phyloP scores from a whole-genome alignment of 768 basidiomycete species.

The Psilocybe cyanescens region DNA sequence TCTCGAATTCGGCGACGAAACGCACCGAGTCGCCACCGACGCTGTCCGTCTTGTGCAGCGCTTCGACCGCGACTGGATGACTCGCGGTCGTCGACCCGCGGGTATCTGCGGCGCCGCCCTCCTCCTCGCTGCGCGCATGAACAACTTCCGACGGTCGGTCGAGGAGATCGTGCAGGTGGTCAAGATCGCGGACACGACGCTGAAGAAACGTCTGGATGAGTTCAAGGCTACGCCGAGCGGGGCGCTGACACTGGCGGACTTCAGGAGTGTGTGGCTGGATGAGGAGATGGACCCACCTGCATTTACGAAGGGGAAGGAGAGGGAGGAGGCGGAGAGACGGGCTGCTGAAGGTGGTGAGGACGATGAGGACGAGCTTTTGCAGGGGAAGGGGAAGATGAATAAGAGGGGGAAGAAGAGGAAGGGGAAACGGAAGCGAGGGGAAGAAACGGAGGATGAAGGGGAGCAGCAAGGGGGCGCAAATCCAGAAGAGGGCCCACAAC shows the following conservation, averaged over 20 bases:
- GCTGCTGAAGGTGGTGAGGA: slow-evolving; percentile 35
- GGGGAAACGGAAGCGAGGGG: slow-evolving; percentile 30
- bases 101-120: slow-evolving; percentile 98
- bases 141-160: slow-evolving; percentile 90
- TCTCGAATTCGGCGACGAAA: slow-evolving; percentile 96
- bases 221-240: slow-evolving; percentile 92
- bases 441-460: slow-evolving; percentile 34
- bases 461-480: slow-evolving; percentile 27
- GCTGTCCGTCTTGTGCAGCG: slow-evolving; percentile 91
- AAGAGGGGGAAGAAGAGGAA: slow-evolving; percentile 30
- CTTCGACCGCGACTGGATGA: slow-evolving; percentile 98
- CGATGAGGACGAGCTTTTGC: slow-evolving; percentile 37
- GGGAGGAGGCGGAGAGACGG: slow-evolving; percentile 60
- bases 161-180: slow-evolving; percentile 99
- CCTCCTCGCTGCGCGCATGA: slow-evolving; percentile 96
- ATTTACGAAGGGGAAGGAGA: slow-evolving; percentile 76
- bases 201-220: slow-evolving; percentile 92
- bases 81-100: slow-evolving; percentile 90
- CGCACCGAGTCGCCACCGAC: slow-evolving; percentile 88
- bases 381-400: slow-evolving; percentile 36
- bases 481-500: slow-evolving; percentile 12
- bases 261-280: slow-evolving; percentile 88
- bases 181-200: slow-evolving; percentile 95
- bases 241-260: slow-evolving; percentile 84
- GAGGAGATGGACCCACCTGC: slow-evolving; percentile 93